A percentile compares a stretch with the other conserved stretches of the same genome.
These are phyloP conservation scores for Arabis hirsuta DNA, from an alignment of 345 rosid genomes.

Conservation along the genomic window DNA sequence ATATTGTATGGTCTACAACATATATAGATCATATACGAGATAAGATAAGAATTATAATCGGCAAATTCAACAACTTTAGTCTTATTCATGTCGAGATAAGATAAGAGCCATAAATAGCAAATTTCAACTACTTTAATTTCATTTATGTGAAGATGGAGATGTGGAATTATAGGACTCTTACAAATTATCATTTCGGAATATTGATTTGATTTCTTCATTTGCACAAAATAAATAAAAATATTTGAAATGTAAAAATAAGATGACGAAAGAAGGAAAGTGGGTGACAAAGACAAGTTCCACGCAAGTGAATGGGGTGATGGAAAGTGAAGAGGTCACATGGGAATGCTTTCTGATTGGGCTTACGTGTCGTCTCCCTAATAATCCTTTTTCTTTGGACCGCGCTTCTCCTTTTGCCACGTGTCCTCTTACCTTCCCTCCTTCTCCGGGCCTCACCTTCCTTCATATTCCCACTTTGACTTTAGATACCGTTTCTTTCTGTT, in stretches of 20 bases:
- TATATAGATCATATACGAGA: not conserved
- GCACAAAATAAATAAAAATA: not conserved
- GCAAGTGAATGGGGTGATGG: conserved; percentile 37
- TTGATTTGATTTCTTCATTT: conserved; percentile 7
- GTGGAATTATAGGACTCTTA: not conserved
- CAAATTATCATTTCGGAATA: not conserved
- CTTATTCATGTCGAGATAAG: not conserved
- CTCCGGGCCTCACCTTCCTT: conserved; percentile 32
- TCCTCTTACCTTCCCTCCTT: conserved; percentile 24
- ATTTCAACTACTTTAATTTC: not conserved
- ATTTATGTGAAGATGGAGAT: not conserved
- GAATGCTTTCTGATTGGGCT: conserved; percentile 19
- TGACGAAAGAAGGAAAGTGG: conserved; percentile 39
- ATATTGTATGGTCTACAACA: not conserved
- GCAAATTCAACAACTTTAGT: not conserved
- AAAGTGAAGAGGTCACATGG: conserved; percentile 45
- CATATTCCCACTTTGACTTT: conserved; percentile 39
- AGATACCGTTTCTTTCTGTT: not conserved
- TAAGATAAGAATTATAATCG: conserved; percentile 4
- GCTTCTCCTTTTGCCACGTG: conserved; percentile 42
- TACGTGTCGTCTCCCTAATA: conserved; percentile 43
- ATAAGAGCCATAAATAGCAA: conserved; percentile 1
- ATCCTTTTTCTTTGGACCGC: conserved; percentile 34
- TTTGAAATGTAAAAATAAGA: conserved; percentile 16
- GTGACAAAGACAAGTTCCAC: conserved; percentile 50